Base-by-base conservation (phyloP, 768 basidiomycete species). In the Amanita pallidorosea region DNA sequence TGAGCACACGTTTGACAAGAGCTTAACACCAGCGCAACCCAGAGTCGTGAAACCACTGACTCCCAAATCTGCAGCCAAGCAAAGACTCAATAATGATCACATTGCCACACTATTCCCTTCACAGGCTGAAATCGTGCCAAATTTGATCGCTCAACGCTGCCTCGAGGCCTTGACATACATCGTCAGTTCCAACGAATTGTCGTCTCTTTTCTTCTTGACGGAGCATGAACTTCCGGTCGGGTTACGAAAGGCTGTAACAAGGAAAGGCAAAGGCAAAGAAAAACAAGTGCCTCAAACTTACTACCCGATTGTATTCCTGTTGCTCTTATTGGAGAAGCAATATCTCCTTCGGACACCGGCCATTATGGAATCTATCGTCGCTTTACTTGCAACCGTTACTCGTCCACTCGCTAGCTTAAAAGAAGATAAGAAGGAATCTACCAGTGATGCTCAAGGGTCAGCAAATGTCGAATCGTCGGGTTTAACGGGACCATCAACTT, bases 201-300 rank as follows among this genome's bases (percentile, higher is more conserved):
- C 89, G 1, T 86, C 93, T 1, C 67, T 90, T 15, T 98, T 94
- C 76, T 98, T 99, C 80, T 74, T 99, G 53, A 88, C 84, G 1
- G 96, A 99, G 65, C 92, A 97, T 57, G 96, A 99, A 56, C 71
- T 92, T 31, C 84, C 87, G 5, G 75, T 74, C n/a, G 85, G 86
- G 41, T 74, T 94, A 13, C 80, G 81, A 55, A 79, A 81, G 56
- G 65, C 72, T 11, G 66, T 74, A 6, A 77, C 78, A 17, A 89
- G 86, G 67, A 96, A 96, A 65, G 93, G 92, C 7, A 97, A 96
- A 66, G 94, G 91, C 18, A 97, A 96, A 65, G 94, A 97, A 62
- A 91, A 87, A 60, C 85, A 83, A 57, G 69, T 70, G 2, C 72
- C 85, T 0, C 86, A 88, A 59, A 84, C 84, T 0, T 86, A 94